Evolutionary conservation across 2,329 filamentous ascomycete genomes (phyloP), one percentile per base, ranked within the genome.

Genomic region (Albifimbria verrucaria): DNA sequence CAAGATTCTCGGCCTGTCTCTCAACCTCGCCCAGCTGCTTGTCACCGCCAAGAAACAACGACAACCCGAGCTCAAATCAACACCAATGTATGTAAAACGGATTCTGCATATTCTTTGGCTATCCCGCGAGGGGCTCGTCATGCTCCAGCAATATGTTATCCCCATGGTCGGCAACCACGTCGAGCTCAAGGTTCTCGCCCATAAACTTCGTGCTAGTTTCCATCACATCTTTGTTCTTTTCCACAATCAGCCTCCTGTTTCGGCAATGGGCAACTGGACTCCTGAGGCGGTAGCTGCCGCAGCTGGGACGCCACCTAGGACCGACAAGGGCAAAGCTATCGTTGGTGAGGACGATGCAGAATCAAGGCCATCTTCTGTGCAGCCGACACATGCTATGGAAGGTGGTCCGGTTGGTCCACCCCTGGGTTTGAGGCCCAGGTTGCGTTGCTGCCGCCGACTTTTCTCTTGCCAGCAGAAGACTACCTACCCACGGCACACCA

Each of bases 171-270:
- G 80, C 60, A 87, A 83, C 64, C 90, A 86, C 72, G 85, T 78
- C 65, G 92, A 96, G 69, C 84, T 96, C 53, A 92, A 92, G 65
- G 92, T 97, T 44, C 80, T 99, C 57, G 87, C 90, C 20, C 90
- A 91, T 68, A 99, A 97, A 72, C 80, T 99, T 15, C 87, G 91
- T 55, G 94, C 94, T 17, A 96, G 91, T 20, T 96, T 97, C 68
- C 94, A 95, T 63, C 93, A 99, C 73, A 91, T 99, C 59, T 96
- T 96, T 69, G 94, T 96, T 51, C 81, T 97, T 12, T 97, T 97
- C 67, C 91, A 97, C 75, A 97, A 97, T 71, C 85, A 90, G 50
- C 93, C 93, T 1, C 80, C 88, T 0, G 82, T 96, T 52, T 87
- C 86, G 44, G 76, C 79, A 32, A 79, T 83, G 64, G 79, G 79